A percentile compares a stretch with the other conserved stretches of the same genome.
Conservation (phyloP, 768 basidiomycete species). For the Scleroderma citrinum region DNA sequence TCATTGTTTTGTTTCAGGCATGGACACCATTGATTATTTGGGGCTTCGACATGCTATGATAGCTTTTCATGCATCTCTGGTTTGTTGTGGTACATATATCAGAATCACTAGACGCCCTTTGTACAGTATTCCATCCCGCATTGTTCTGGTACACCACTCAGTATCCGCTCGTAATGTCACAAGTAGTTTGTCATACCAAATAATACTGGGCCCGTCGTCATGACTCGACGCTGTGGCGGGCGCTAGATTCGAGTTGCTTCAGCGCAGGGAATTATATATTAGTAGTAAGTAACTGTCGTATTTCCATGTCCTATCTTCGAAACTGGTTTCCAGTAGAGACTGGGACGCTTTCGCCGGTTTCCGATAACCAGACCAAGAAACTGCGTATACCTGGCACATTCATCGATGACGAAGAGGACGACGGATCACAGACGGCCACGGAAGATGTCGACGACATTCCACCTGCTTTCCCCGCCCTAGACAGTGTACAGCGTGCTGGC, state of each 20-base stretch:
- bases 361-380: background rate
- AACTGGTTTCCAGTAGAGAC: slow-evolving; percentile 45
- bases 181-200: background rate
- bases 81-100: background rate
- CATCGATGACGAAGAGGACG: slow-evolving; percentile 27
- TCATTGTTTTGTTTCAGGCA: background rate
- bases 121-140: background rate
- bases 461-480: slow-evolving; percentile 67
- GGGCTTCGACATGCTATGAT: background rate
- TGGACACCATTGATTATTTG: background rate
- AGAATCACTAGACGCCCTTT: background rate
- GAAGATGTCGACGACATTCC: slow-evolving; percentile 59
- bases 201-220: background rate
- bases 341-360: background rate
- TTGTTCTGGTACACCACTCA: background rate
- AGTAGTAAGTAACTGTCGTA: too few species aligned
- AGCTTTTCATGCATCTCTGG: background rate
- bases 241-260: too few species aligned
- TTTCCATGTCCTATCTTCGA: slow-evolving; percentile 44
- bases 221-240: too few species aligned
- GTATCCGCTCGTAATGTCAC: background rate
- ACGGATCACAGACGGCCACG: slow-evolving; percentile 36
- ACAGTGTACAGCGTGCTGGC: slow-evolving; percentile 62
- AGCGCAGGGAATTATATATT: too few species aligned
- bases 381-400: slow-evolving; percentile 20